Conservation (phyloP, 257 asterid genomes). For the Thymus mandschuricus region DNA sequence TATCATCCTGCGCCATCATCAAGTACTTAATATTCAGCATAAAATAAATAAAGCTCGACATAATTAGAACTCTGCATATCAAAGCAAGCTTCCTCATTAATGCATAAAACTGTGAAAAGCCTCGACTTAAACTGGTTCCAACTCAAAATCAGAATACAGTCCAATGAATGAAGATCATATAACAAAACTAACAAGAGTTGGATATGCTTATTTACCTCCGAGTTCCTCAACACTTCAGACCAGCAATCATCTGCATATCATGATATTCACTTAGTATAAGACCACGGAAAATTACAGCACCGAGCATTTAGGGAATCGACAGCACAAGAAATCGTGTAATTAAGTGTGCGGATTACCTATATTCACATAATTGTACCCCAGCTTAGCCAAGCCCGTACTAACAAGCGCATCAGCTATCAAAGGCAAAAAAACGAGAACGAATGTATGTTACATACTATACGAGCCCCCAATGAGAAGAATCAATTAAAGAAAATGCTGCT, state of each 20-base stretch:
- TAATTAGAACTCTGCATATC: no score
- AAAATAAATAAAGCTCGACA: not conserved
- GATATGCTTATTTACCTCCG: conserved; percentile 50
- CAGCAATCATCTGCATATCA: conserved; percentile 93
- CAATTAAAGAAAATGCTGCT: not conserved
- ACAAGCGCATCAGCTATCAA: conserved; percentile 84
- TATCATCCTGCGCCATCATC: conserved; percentile 64
- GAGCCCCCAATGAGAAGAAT: not conserved
- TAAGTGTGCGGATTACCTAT: conserved; percentile 53
- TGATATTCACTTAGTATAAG: conserved; percentile 7
- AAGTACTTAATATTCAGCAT: conserved; percentile 14
- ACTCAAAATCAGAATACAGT: not conserved
- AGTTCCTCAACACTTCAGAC: conserved; percentile 61
- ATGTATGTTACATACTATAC: conserved; percentile 1
- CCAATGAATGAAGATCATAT: not conserved
- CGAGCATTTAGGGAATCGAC: conserved; percentile 17
- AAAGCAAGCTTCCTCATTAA: not conserved
- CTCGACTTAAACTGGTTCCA: not conserved
- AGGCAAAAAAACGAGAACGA: conserved; percentile 14
- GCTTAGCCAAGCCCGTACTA: conserved; percentile 83
- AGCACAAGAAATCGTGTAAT: not conserved
- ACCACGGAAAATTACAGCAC: not conserved
- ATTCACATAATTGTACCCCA: conserved; percentile 78
- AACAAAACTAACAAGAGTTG: not conserved
- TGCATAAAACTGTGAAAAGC: not conserved